Evolutionary conservation across 306 rosid species (phyloP), one percentile per base, ranked within the genome.

Genomic region (Vachellia pachyceras): DNA sequence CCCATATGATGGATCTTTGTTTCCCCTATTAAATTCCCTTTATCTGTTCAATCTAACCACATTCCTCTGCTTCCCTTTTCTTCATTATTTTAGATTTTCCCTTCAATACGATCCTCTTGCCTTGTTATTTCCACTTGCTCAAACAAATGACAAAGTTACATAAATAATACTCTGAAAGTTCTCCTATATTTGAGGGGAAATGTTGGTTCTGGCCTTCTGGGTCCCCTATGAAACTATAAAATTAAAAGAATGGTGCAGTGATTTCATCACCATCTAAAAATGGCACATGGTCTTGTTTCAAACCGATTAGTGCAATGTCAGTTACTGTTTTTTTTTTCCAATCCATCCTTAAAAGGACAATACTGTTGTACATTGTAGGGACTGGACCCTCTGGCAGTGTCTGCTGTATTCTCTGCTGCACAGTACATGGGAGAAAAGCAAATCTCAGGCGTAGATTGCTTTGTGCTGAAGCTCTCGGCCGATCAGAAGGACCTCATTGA

Each of bases 391-490:
- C 40, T 93, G 86, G 92, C 97, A 42, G 89, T 93, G 69, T 86
- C 99, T 42, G 85, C 89, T 22, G 91, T 90, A 6, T 95, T 95
- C 85, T 78, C 90, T 54, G 83, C 82, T 4, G 98, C 99, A 4
- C 97, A 93, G 80, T 88, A 89, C 88, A 88, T 91, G 87, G 99
- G 99, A 37, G 99, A 95, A 73, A 93, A 91, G 78, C 86, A 82
- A 85, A 90, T 91, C 85, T 71, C 82, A 35, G 90, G 84, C 77
- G 80, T 77, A 3, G 94, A 95, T 69, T 95, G 99, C 64, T 95
- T 95, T 65, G 86, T 93, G n/a, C 44, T 95, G 41, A 93, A 93
- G 68, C 84, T 95, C 20, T 89, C 93, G 5, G 94, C 96, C 0
- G 96, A 93, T 77, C 98, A 89, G 60, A 84, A 87, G 66, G 97